Evolutionary conservation across 768 basidiomycete species (phyloP), one percentile per base, ranked within the genome.

Genomic region (Daedaleopsis sinensis): DNA sequence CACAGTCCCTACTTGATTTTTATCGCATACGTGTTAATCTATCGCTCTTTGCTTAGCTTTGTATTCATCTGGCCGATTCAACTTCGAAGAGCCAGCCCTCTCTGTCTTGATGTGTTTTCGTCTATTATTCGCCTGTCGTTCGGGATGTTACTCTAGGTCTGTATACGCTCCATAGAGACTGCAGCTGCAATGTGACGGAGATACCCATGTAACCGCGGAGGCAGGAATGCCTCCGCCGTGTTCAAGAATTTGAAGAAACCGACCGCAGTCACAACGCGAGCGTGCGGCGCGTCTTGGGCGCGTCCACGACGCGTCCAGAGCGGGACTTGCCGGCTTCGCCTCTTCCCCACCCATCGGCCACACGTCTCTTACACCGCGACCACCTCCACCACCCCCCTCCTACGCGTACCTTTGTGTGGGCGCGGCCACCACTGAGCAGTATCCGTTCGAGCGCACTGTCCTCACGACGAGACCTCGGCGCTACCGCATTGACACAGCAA

Each of bases 221-320:
- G 6, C 12, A 11, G 10, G 13, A 23, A 13, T n/a, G 46, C 46
- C 18, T 47, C 46, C 46, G 46, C 46, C 27, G 27, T 32, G 27
- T 32, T 32, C 27, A 32, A 23, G n/a, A 15, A 19, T 18, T 48
- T 11, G 47, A 48, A n/a, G 44, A 21, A n/a, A 18, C 44, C 11
- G 47, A 49, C 10, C 47, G 47, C 47, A 49, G 47, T 24, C 47
- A 2, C 11, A 24, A 13, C 21, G 21, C 47, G 47, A 23, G 47
- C 23, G 23, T 49, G 47, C 47, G 23, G 47, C 47, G 47, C 47
- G 47, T 49, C 47, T 49, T 49, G 47, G 47, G 47, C 47, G 23
- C 47, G 47, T 23, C 23, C 47, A 24, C 47, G 47, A 49, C 47
- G 47, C 47, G 47, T 49, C 47, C 47, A 49, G 47, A 49, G 47